Percentiles rank a stretch among this genome's conserved stretches.
Evolutionary conservation across 1,284 basidiomycete genomes (phyloP).

Genomic region (Kwoniella shivajii): DNA sequence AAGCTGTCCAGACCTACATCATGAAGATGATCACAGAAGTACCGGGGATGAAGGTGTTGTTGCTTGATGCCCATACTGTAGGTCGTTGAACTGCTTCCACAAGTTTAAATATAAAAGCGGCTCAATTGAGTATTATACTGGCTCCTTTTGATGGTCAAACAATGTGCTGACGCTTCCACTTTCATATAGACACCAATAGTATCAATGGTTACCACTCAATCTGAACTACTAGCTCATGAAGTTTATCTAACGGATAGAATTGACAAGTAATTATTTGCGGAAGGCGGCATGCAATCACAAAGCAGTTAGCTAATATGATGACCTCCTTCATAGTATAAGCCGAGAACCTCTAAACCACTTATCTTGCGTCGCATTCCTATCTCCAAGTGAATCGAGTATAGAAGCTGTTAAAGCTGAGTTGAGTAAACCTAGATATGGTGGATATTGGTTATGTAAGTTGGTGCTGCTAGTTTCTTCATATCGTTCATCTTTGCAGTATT

Average conservation of each 20-base stretch:
- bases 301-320: too few relatives aligned
- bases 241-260: slow-evolving; percentile 97
- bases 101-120: too few relatives aligned
- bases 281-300: too few relatives aligned
- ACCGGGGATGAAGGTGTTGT: slow-evolving; percentile 92
- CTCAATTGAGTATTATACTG: too few relatives aligned
- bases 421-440: slow-evolving; percentile 86
- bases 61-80: slow-evolving; percentile 95
- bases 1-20: slow-evolving; percentile 93
- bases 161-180: slow-evolving; percentile 3
- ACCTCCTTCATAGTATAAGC: slow-evolving; percentile 57
- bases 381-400: slow-evolving; percentile 77
- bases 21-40: slow-evolving; percentile 85
- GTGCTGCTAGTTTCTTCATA: not conserved
- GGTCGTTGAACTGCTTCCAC: too few relatives aligned
- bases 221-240: slow-evolving; percentile 89
- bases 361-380: slow-evolving; percentile 93
- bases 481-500: too few relatives aligned
- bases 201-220: slow-evolving; percentile 92
- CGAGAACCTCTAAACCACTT: slow-evolving; percentile 91
- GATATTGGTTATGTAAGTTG: slow-evolving; percentile 94
- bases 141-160: too few relatives aligned
- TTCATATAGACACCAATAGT: slow-evolving; percentile 95
- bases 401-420: slow-evolving; percentile 82
- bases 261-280: slow-evolving; percentile 72